Percentiles rank a stretch among this genome's conserved stretches.
Evolutionary conservation across 2,329 filamentous ascomycete species (phyloP).

Genomic region (Verticillium tricorpus): DNA sequence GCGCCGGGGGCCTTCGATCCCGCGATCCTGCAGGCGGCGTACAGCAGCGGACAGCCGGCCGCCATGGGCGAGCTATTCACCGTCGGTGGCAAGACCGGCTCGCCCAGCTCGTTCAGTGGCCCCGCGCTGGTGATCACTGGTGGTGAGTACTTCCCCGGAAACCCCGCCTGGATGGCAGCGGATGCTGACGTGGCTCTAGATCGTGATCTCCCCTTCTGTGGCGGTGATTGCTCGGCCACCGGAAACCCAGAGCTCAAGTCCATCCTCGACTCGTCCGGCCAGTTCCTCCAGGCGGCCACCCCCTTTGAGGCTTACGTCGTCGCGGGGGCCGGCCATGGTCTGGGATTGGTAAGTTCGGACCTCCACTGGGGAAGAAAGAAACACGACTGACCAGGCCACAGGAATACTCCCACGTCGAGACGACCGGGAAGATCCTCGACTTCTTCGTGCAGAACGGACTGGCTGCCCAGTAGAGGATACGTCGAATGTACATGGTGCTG

Average conservation of each 20-base stretch:
- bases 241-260: conserved; percentile 28
- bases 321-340: conserved; percentile 42
- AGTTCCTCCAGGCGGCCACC: conserved; percentile 38
- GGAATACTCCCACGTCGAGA: conserved; percentile 23
- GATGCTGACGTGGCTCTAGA: conserved; percentile 21
- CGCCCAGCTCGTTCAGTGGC: conserved; percentile 38
- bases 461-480: background rate
- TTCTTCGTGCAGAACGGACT: conserved; percentile 25
- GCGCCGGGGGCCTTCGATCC: conserved; percentile 51
- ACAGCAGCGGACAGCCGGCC: conserved; percentile 48
- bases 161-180: background rate
- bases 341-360: conserved; percentile 37
- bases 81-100: conserved; percentile 32
- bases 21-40: conserved; percentile 40
- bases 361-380: background rate
- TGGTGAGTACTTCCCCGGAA: conserved; percentile 22
- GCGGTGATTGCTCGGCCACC: conserved; percentile 51
- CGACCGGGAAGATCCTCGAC: conserved; percentile 31
- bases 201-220: conserved; percentile 53
- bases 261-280: conserved; percentile 37
- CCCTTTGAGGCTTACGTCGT: conserved; percentile 51
- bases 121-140: conserved; percentile 58
- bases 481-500: background rate
- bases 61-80: conserved; percentile 57
- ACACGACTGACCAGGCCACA: conserved; percentile 1